These are phyloP conservation scores for Arthrobotrys pseudoclavata DNA, from an alignment of 2,329 filamentous ascomycete genomes.

Conservation along the genomic window DNA sequence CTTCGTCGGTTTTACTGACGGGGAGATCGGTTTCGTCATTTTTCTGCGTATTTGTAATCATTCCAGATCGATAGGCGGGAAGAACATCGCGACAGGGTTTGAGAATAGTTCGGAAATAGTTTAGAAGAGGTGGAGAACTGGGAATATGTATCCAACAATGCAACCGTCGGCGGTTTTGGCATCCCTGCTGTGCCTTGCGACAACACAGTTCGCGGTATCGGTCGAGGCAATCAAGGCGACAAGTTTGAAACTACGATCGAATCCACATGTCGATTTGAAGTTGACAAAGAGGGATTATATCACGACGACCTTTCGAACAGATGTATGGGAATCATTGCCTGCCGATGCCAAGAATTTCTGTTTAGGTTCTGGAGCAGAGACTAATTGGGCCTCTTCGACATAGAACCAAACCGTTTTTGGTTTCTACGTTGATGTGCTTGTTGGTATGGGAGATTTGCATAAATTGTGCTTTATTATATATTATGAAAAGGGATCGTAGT, in stretches of 20 bases:
- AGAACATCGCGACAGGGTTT: not conserved
- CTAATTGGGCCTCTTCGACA: not conserved
- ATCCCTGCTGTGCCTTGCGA: conserved; percentile 26
- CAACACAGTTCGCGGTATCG: conserved; percentile 35
- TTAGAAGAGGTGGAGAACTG: not conserved
- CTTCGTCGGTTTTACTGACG: conserved; percentile 34
- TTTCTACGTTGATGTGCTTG: conserved; percentile 55
- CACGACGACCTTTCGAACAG: conserved; percentile 39
- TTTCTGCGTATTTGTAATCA: conserved; percentile 5
- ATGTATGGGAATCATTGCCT: conserved; percentile 19
- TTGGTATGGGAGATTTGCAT: conserved; percentile 31
- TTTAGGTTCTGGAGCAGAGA: not conserved
- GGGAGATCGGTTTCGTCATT: conserved; percentile 24
- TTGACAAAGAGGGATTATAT: conserved; percentile 53
- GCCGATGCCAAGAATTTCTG: not conserved
- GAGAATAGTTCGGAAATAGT: not conserved
- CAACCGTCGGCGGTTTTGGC: conserved; percentile 1
- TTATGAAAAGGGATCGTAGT: not conserved
- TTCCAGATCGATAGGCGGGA: not conserved
- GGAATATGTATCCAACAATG: conserved; percentile 18
- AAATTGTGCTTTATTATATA: not conserved
- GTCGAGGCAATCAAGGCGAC: conserved; percentile 36
- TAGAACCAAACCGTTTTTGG: conserved; percentile 52
- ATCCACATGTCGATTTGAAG: conserved; percentile 42
- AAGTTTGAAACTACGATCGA: conserved; percentile 45